phyloP scores from a whole-genome alignment of 257 asterid species.

The Thymus quinquecostatus region DNA sequence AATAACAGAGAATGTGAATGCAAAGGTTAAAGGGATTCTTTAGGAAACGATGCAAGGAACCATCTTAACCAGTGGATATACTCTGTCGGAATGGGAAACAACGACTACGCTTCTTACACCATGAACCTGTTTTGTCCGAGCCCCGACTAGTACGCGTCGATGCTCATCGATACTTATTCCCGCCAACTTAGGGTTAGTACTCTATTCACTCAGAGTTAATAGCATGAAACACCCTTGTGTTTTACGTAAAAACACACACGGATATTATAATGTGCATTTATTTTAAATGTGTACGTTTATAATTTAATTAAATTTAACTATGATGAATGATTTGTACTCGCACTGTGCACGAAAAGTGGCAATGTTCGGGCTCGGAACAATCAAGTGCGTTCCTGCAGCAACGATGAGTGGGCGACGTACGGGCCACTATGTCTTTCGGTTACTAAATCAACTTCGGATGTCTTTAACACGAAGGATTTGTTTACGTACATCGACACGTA shows the following conservation, averaged over 20 bases:
- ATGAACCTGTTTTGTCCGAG: neutral
- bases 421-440: neutral
- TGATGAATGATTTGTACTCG: neutral
- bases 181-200: constrained; percentile 23
- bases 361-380: constrained; percentile 21
- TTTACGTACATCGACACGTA: constrained; percentile 17
- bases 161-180: neutral
- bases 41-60: constrained; percentile 2
- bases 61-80: constrained; percentile 24
- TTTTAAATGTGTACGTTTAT: too few relatives aligned
- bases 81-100: constrained; percentile 30
- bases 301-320: too few relatives aligned
- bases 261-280: too few relatives aligned
- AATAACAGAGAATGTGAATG: too few relatives aligned
- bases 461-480: constrained; percentile 17
- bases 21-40: too few relatives aligned
- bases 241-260: too few relatives aligned
- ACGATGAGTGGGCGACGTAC: neutral
- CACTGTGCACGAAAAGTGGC: constrained; percentile 32
- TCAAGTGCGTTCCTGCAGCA: constrained; percentile 23
- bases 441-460: neutral
- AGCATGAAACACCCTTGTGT: too few relatives aligned
- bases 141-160: constrained; percentile 21
- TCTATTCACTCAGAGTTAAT: neutral
- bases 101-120: constrained; percentile 22